phyloP scores from a whole-genome alignment of 805 yeast genomes.

The Myxozyma kluyveri region DNA sequence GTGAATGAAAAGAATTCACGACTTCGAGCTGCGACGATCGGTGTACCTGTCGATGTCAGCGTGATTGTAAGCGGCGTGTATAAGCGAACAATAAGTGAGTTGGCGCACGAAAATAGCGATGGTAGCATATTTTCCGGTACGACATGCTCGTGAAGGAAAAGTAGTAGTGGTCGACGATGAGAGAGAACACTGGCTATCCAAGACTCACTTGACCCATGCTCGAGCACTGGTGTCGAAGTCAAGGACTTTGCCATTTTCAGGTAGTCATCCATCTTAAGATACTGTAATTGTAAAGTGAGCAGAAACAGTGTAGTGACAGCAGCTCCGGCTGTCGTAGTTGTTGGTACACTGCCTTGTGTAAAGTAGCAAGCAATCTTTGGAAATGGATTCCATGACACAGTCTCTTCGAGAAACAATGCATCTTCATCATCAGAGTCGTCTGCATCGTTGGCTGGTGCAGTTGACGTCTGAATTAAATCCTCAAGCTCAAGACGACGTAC shows the following conservation, averaged over 20 bases:
- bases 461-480: slow-evolving; percentile 41
- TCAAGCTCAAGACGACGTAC: slow-evolving; percentile 59
- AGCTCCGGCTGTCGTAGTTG: slow-evolving; percentile 27
- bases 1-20: background rate
- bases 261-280: slow-evolving; percentile 6
- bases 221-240: background rate
- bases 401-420: slow-evolving; percentile 1
- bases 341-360: slow-evolving; percentile 18
- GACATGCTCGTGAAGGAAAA: background rate
- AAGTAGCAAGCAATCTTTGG: slow-evolving; percentile 16
- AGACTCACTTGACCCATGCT: background rate
- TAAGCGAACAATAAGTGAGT: slow-evolving; percentile 6
- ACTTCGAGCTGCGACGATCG: background rate
- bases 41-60: background rate
- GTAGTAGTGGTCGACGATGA: background rate
- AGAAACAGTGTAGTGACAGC: slow-evolving; percentile 15
- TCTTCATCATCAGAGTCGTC: slow-evolving; percentile 29
- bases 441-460: slow-evolving; percentile 9
- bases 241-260: background rate
- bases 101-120: slow-evolving; percentile 6
- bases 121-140: slow-evolving; percentile 1
- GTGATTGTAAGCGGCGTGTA: slow-evolving; percentile 18
- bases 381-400: slow-evolving; percentile 24
- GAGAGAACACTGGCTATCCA: background rate
- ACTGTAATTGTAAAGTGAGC: slow-evolving; percentile 19